Percentiles rank a stretch among this genome's conserved stretches.
Evolutionary conservation across 1,139 yeast species (phyloP).

Genomic region (Scheffersomyces segobiensis): DNA sequence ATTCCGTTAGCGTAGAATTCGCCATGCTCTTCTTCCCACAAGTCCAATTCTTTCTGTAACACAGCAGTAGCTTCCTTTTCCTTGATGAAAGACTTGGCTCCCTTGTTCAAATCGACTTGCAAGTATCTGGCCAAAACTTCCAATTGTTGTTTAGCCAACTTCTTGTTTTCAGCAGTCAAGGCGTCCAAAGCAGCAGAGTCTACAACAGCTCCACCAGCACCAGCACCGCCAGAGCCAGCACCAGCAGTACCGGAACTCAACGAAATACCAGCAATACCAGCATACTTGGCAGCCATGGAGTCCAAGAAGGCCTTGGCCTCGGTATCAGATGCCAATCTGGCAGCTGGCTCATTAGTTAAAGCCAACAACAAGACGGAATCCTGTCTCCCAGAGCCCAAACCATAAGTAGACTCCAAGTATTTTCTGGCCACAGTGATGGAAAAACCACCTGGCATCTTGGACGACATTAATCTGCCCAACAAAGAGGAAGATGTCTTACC

Average conservation of each 20-base stretch:
- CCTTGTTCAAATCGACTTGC: constrained; percentile 86
- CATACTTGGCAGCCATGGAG: constrained; percentile 78
- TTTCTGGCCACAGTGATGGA: constrained; percentile 89
- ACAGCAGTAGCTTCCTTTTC: constrained; percentile 86
- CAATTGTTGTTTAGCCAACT: constrained; percentile 90
- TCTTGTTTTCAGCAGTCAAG: constrained; percentile 84
- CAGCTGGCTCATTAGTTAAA: constrained; percentile 85
- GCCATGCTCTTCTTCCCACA: constrained; percentile 94
- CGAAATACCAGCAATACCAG: constrained; percentile 76
- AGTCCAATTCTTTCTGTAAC: constrained; percentile 86
- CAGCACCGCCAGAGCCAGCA: constrained; percentile 52
- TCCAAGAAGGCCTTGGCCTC: constrained; percentile 93
- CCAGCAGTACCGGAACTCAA: constrained; percentile 65
- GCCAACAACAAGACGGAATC: constrained; percentile 84
- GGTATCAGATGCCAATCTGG: constrained; percentile 79
- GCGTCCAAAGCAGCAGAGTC: constrained; percentile 97
- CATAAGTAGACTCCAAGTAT: constrained; percentile 87
- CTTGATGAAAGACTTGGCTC: constrained; percentile 81
- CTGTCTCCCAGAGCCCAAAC: constrained; percentile 91
- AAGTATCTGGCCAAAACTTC: constrained; percentile 94
- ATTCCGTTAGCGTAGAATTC: constrained; percentile 93
- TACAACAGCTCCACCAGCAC: constrained; percentile 82
- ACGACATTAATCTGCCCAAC: constrained; percentile 86
- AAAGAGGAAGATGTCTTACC: constrained; percentile 93
- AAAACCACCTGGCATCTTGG: constrained; percentile 99